A percentile compares a stretch with the other conserved stretches of the same genome.
Conservation (phyloP, 768 basidiomycete genomes). For the Collybia sp. region DNA sequence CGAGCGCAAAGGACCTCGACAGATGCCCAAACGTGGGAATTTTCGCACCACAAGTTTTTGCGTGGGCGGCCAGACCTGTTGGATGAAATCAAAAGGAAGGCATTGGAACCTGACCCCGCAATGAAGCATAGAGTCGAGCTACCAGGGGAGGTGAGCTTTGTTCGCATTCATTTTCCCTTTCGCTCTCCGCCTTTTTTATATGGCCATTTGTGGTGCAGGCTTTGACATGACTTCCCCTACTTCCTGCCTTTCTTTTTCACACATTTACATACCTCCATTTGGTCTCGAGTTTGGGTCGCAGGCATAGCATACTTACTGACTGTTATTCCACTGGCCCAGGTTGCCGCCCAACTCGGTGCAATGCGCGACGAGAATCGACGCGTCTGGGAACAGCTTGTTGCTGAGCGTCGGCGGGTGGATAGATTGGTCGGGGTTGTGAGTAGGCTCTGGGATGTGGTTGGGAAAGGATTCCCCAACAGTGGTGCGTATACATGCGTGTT, state of each 20-base stretch:
- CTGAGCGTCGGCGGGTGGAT: slow-evolving; percentile 59
- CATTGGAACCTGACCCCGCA: slow-evolving; percentile 73
- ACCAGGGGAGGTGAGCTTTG: slow-evolving; percentile 64
- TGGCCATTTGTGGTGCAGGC: too few relatives aligned
- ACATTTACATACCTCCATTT: slow-evolving; percentile 2
- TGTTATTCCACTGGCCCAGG: slow-evolving; percentile 22
- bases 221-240: background rate
- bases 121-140: slow-evolving; percentile 72
- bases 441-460: slow-evolving; percentile 58
- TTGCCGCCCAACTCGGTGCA: slow-evolving; percentile 56
- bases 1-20: slow-evolving; percentile 79
- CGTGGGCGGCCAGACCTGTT: slow-evolving; percentile 77
- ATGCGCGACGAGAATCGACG: slow-evolving; percentile 72
- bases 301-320: slow-evolving; percentile 5
- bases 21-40: slow-evolving; percentile 85
- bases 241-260: background rate
- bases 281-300: background rate
- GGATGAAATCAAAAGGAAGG: slow-evolving; percentile 85
- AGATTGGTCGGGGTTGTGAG: slow-evolving; percentile 55
- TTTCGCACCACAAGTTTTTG: slow-evolving; percentile 83
- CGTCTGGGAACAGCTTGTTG: slow-evolving; percentile 49
- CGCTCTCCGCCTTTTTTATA: background rate
- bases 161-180: slow-evolving; percentile 2
- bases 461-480: slow-evolving; percentile 49
- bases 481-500: slow-evolving; percentile 30